A percentile compares a stretch with the other conserved stretches of the same genome.
These are phyloP conservation scores for Mycena crocata DNA, from an alignment of 768 basidiomycete species.

Conservation along the genomic window DNA sequence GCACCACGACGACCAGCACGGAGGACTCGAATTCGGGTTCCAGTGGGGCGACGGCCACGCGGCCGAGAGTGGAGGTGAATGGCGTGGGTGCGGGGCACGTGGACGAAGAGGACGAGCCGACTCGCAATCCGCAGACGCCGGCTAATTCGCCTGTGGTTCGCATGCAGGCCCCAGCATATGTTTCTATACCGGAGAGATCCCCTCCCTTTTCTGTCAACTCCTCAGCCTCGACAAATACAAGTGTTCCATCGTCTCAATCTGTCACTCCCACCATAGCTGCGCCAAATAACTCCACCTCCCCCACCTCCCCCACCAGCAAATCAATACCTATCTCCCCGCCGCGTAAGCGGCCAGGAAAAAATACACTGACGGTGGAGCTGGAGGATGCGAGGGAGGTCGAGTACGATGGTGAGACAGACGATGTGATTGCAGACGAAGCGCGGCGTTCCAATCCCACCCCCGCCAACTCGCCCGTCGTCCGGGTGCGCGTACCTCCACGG, in stretches of 20 bases:
- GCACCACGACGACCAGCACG: constrained; percentile 39
- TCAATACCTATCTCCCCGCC: constrained; percentile 28
- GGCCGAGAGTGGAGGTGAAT: constrained; percentile 22
- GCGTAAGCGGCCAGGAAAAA: not conserved
- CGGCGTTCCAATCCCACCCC: constrained; percentile 58
- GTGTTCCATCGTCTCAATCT: not conserved
- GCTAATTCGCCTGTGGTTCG: constrained; percentile 67
- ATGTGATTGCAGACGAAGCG: not conserved
- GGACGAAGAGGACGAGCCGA: constrained; percentile 33
- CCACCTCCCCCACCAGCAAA: constrained; percentile 22
- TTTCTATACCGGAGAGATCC: constrained; percentile 20
- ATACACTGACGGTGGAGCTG: not conserved
- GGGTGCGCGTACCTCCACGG: constrained; percentile 21
- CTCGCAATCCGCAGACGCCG: constrained; percentile 62
- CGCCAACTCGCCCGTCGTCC: constrained; percentile 68
- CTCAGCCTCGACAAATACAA: not conserved
- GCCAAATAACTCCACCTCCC: not conserved
- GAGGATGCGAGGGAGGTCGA: not conserved
- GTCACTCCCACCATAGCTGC: not conserved
- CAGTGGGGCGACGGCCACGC: constrained; percentile 28
- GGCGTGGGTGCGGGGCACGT: constrained; percentile 34
- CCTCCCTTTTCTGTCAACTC: too few species aligned
- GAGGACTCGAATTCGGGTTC: constrained; percentile 25
- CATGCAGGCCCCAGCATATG: constrained; percentile 41
- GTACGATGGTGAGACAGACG: not conserved